Evolutionary conservation across 1,284 basidiomycete genomes (phyloP).

Genomic region (Lentinula novae-zelandiae): DNA sequence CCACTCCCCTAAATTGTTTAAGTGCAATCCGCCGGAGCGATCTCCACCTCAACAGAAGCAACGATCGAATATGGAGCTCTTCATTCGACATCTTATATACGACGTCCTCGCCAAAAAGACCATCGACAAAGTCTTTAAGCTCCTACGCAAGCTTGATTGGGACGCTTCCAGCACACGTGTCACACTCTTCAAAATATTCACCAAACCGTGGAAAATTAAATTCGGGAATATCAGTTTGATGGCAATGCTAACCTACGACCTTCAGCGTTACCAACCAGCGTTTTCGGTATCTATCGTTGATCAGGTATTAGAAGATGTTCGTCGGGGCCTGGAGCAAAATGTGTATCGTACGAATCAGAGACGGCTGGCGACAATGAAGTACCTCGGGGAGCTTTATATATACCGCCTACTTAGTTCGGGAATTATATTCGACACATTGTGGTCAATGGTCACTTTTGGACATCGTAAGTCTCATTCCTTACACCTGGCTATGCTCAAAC

Average conservation of each 20-base stretch:
- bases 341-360: slow-evolving; percentile 95
- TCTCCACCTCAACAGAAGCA: slow-evolving; percentile 82
- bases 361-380: slow-evolving; percentile 87
- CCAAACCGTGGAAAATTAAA: slow-evolving; percentile 96
- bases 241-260: slow-evolving; percentile 90
- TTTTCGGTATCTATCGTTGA: slow-evolving; percentile 91
- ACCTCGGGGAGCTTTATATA: slow-evolving; percentile 96
- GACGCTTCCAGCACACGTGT: slow-evolving; percentile 61
- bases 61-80: slow-evolving; percentile 86
- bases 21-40: slow-evolving; percentile 98
- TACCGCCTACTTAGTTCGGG: slow-evolving; percentile 89
- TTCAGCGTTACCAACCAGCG: slow-evolving; percentile 88
- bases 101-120: slow-evolving; percentile 89
- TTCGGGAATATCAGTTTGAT: slow-evolving; percentile 89
- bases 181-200: slow-evolving; percentile 78
- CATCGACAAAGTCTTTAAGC: slow-evolving; percentile 89
- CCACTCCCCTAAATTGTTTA: slow-evolving; percentile 12
- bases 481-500: slow-evolving; percentile 10
- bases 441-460: slow-evolving; percentile 95
- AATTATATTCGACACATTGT: slow-evolving; percentile 91
- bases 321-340: slow-evolving; percentile 90
- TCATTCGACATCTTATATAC: slow-evolving; percentile 90
- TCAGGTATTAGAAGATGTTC: slow-evolving; percentile 90
- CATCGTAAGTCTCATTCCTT: slow-evolving; percentile 65
- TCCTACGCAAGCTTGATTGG: slow-evolving; percentile 95